Conservation (phyloP, 2,329 filamentous ascomycete genomes). For the Sarocladiaceae sp. region DNA sequence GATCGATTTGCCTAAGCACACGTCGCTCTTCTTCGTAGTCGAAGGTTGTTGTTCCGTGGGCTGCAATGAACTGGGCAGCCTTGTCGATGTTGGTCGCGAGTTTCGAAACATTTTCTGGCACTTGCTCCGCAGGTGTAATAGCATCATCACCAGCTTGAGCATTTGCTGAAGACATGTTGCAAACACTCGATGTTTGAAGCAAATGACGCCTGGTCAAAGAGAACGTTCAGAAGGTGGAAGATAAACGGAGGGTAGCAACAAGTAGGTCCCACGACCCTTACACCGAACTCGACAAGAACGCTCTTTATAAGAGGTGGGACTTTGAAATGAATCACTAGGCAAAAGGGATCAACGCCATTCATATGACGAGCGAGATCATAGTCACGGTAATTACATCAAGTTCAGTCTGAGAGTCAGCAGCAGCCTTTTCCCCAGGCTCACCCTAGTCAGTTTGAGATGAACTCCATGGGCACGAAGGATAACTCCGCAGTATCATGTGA, state of each 20-base stretch:
- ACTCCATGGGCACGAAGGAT: neutral
- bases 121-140: neutral
- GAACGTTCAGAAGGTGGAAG: too few relatives aligned
- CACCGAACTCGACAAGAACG: too few relatives aligned
- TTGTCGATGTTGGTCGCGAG: constrained; percentile 25
- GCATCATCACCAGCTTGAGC: neutral
- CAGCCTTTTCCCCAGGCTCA: neutral
- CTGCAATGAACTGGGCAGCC: constrained; percentile 38
- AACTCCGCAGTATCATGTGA: too few relatives aligned
- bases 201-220: too few relatives aligned
- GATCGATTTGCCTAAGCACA: constrained; percentile 36
- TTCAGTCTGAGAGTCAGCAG: too few relatives aligned
- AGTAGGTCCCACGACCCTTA: too few relatives aligned
- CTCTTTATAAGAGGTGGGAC: too few relatives aligned
- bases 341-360: too few relatives aligned
- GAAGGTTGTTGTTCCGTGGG: constrained; percentile 33
- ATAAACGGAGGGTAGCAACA: too few relatives aligned
- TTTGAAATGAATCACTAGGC: too few relatives aligned
- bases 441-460: neutral
- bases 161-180: neutral
- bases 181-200: neutral
- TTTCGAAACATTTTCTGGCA: neutral
- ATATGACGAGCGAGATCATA: too few relatives aligned
- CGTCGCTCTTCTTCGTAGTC: constrained; percentile 42
- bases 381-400: too few relatives aligned